phyloP scores from a whole-genome alignment of 257 asterid species.

The Euphrasia confusa region DNA sequence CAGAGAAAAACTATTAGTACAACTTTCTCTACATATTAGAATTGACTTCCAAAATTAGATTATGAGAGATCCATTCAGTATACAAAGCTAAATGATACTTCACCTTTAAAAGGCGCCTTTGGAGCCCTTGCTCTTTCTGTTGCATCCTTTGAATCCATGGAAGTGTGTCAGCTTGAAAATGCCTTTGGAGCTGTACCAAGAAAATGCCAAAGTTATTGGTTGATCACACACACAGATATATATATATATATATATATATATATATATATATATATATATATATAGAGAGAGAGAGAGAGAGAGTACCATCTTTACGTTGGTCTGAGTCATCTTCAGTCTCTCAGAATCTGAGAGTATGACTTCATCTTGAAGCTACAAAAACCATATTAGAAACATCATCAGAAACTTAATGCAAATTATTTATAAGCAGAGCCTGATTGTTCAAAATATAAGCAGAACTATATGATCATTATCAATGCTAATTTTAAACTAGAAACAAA shows the following conservation, averaged over 20 bases:
- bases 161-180: slow-evolving; percentile 83
- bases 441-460: slow-evolving; percentile 22
- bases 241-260: slow-evolving; percentile 1
- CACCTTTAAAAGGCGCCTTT: slow-evolving; percentile 90
- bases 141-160: slow-evolving; percentile 90
- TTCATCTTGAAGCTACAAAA: slow-evolving; percentile 86
- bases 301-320: slow-evolving; percentile 81
- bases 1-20: not conserved
- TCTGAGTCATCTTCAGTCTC: slow-evolving; percentile 78
- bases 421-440: slow-evolving; percentile 15
- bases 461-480: slow-evolving; percentile 4
- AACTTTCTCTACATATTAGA: slow-evolving; percentile 1
- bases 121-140: slow-evolving; percentile 91
- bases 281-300: slow-evolving; percentile 23
- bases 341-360: slow-evolving; percentile 86
- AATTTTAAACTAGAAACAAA: slow-evolving; percentile 12
- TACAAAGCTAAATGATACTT: slow-evolving; percentile 11
- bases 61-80: slow-evolving; percentile 9
- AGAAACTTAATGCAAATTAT: slow-evolving; percentile 16
- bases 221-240: slow-evolving; percentile 3
- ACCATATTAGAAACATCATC: slow-evolving; percentile 24
- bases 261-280: not conserved
- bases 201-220: slow-evolving; percentile 12
- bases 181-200: slow-evolving; percentile 77
- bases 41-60: not conserved